phyloP scores from a whole-genome alignment of 768 basidiomycete species.

The Lactarius deliciosus region DNA sequence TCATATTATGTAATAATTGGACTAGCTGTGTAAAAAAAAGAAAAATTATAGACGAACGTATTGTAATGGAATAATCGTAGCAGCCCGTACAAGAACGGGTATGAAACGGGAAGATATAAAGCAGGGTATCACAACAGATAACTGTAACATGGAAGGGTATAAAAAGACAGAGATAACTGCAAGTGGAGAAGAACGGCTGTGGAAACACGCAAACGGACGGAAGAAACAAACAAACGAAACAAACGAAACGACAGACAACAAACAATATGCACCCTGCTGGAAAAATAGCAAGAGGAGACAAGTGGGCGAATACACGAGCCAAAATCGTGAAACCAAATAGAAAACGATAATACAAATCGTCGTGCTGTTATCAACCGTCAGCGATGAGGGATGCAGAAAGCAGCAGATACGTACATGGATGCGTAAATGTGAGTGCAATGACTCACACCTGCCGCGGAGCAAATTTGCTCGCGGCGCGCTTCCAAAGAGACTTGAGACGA shows the following conservation, averaged over 20 bases:
- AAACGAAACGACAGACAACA: neutral
- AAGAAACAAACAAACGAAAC: neutral
- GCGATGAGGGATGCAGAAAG: neutral
- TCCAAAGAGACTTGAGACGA: constrained; percentile 22
- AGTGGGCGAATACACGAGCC: neutral
- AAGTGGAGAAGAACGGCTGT: no score
- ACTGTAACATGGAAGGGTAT: neutral
- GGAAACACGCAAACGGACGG: neutral
- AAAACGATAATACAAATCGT: neutral
- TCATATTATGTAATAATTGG: no score
- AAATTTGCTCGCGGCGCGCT: constrained; percentile 22
- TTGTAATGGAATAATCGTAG: neutral
- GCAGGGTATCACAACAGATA: constrained; percentile 4
- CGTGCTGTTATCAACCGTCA: neutral
- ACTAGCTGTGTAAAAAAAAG: no score
- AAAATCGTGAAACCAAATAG: neutral
- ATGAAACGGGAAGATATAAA: neutral
- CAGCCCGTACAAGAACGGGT: neutral
- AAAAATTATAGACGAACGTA: no score
- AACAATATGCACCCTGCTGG: neutral
- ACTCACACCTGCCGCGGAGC: constrained; percentile 12
- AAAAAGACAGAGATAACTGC: neutral
- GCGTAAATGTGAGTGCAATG: neutral
- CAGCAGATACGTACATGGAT: constrained; percentile 1
- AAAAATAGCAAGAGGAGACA: neutral